phyloP scores from a whole-genome alignment of 306 rosid genomes.

The Urtica urens region DNA sequence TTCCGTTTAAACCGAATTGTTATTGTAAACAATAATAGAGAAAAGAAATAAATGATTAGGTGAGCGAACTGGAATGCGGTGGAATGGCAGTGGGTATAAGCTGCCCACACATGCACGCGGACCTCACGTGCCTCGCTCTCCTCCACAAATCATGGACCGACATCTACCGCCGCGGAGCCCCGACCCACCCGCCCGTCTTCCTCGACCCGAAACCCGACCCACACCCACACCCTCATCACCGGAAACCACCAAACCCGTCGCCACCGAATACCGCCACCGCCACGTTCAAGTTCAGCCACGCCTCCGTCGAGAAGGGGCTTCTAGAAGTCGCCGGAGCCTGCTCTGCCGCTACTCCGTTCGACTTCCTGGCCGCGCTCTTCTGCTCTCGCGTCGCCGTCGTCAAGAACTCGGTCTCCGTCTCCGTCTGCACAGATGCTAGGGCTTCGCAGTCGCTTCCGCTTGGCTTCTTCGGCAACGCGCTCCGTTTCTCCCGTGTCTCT shows the following conservation, averaged over 20 bases:
- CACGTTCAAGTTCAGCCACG: constrained; percentile 46
- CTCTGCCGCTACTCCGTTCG: constrained; percentile 45
- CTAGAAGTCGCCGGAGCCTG: constrained; percentile 11
- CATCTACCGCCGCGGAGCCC: constrained; percentile 16
- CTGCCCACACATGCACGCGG: constrained; percentile 52
- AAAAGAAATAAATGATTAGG: constrained; percentile 15
- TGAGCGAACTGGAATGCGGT: constrained; percentile 60
- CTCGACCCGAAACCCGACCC: not conserved
- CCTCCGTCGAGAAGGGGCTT: constrained; percentile 27
- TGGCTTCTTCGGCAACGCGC: constrained; percentile 53
- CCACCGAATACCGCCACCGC: constrained; percentile 26
- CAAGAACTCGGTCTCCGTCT: constrained; percentile 26
- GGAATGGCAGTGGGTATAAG: constrained; percentile 68
- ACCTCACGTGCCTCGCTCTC: constrained; percentile 30
- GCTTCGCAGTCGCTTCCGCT: constrained; percentile 20
- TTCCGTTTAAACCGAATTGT: too few relatives aligned
- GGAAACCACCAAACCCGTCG: not conserved
- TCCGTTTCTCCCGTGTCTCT: constrained; percentile 36
- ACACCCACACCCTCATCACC: constrained; percentile 16
- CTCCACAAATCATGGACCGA: constrained; percentile 53
- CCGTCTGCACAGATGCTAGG: constrained; percentile 44
- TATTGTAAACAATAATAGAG: too few relatives aligned
- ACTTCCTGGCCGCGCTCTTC: constrained; percentile 46
- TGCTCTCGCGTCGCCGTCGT: constrained; percentile 34
- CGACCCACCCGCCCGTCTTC: constrained; percentile 26